Base-by-base conservation (phyloP, 2,329 filamentous ascomycete genomes). In the Sarocladium kiliense region DNA sequence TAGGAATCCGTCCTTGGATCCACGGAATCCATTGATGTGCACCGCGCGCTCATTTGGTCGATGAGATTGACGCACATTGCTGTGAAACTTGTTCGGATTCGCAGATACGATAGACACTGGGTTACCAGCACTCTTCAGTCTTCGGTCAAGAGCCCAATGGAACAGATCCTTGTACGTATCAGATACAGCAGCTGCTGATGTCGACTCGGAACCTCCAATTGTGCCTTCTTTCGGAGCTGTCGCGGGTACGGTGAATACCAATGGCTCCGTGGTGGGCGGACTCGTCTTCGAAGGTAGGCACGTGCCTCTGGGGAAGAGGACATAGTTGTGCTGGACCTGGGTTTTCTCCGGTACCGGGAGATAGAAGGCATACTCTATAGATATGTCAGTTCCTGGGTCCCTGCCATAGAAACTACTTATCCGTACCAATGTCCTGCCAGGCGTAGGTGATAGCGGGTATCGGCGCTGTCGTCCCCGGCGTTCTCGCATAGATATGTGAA, bases 1-100 rank as follows among this genome's bases (percentile, higher is more conserved):
- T 1, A 88, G 71, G 60, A 79, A 87, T 0, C 85, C 85, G 57
- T 88, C 85, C 65, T 88, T 88, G 56, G 79, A 84, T 19, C 85
- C 85, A 44, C 85, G 75, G 68, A 86, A 87, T 1, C 79, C 85
- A 62, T 80, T 83, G 44, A 88, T 79, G 60, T 87, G 83, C 18
- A 87, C 84, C 0, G 84, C 83, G 62, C 78, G 80, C 59, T 88
- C 85, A 54, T 74, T 76, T 1, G 81, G 82, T 26, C 83, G 74
- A 59, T 85, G 80, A 5, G 80, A 66, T 61, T 86, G 82, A 53
- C 76, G 76, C 14, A 79, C 71, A 36, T 75, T 73, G 58, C 79
- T 83, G 63, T 80, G 77, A 62, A 87, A 87, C 18, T 82, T 73
- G 57, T 74, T 74, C 1, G 80, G 71, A 60, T 86, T 77, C 27